phyloP scores from a whole-genome alignment of 2,329 filamentous ascomycete species.

The Phialophora macrospora region DNA sequence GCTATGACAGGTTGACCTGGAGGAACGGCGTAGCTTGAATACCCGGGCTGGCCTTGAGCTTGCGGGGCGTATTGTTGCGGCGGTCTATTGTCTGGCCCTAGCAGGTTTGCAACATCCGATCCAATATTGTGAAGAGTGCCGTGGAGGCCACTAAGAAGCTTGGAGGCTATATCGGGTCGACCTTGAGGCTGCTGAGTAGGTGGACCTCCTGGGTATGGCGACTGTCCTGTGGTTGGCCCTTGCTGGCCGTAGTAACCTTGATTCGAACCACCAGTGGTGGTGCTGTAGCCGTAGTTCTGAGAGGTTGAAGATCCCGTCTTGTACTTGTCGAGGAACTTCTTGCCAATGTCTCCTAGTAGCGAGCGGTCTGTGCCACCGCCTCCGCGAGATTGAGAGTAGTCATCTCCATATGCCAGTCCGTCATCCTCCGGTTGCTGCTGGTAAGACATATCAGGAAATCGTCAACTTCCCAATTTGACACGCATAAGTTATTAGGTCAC shows the following conservation, averaged over 20 bases:
- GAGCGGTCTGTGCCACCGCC: constrained; percentile 51
- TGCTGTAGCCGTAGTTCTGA: constrained; percentile 37
- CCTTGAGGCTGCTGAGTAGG: constrained; percentile 29
- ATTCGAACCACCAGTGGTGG: constrained; percentile 41
- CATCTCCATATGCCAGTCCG: constrained; percentile 61
- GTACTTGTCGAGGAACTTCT: constrained; percentile 48
- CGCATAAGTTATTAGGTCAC: neutral
- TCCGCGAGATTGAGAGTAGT: constrained; percentile 46
- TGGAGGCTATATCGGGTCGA: constrained; percentile 42
- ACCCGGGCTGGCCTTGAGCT: constrained; percentile 22
- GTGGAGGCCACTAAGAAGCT: constrained; percentile 58
- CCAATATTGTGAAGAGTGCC: constrained; percentile 55
- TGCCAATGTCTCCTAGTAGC: constrained; percentile 59
- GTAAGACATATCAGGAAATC: constrained; percentile 17
- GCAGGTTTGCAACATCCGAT: constrained; percentile 51
- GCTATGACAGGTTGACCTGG: constrained; percentile 13
- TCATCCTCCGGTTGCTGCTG: constrained; percentile 50
- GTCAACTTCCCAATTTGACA: neutral
- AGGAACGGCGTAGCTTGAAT: constrained; percentile 20
- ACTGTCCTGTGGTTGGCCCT: constrained; percentile 24
- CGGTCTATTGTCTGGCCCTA: constrained; percentile 45
- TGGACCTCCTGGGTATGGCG: constrained; percentile 36
- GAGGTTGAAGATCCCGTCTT: constrained; percentile 28
- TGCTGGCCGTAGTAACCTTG: constrained; percentile 31
- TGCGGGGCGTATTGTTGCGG: constrained; percentile 37